phyloP scores from a whole-genome alignment of 495 filamentous ascomycete genomes.

The Aspergillus coremiiformis region DNA sequence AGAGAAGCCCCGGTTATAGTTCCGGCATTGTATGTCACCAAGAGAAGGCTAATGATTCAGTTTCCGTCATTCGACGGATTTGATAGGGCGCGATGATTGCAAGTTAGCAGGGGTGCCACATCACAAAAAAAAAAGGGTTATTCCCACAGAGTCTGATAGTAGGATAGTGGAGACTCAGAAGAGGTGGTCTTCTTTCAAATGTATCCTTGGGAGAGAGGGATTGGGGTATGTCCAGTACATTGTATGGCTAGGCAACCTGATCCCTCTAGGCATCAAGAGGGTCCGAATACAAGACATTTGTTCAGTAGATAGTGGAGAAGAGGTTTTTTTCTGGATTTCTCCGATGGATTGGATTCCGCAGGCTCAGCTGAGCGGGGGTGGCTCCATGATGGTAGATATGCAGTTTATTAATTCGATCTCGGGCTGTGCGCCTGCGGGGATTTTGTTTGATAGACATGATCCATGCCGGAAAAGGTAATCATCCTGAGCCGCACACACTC shows the following conservation, averaged over 20 bases:
- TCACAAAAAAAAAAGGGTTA: neutral
- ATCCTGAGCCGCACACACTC: constrained; percentile 2
- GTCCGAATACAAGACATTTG: neutral
- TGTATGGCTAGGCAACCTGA: neutral
- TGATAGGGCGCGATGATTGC: constrained; percentile 10
- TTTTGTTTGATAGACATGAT: constrained; percentile 6
- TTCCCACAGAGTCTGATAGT: constrained; percentile 1
- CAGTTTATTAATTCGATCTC: constrained; percentile 10
- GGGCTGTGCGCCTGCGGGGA: constrained; percentile 1
- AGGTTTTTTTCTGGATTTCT: neutral
- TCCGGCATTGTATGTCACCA: constrained; percentile 9
- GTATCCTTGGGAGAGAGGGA: neutral
- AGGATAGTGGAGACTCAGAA: constrained; percentile 9
- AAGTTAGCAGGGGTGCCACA: constrained; percentile 7
- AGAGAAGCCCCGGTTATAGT: constrained; percentile 12
- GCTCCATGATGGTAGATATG: neutral
- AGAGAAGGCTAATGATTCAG: constrained; percentile 5
- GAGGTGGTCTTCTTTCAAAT: neutral
- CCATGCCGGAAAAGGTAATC: neutral
- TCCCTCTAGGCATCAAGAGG: neutral
- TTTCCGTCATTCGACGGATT: neutral
- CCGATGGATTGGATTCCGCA: constrained; percentile 4
- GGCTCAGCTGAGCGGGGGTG: constrained; percentile 8
- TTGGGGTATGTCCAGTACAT: neutral
- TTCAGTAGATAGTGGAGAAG: neutral